Base-by-base conservation (phyloP, 768 basidiomycete species). In the Lactarius quietus region DNA sequence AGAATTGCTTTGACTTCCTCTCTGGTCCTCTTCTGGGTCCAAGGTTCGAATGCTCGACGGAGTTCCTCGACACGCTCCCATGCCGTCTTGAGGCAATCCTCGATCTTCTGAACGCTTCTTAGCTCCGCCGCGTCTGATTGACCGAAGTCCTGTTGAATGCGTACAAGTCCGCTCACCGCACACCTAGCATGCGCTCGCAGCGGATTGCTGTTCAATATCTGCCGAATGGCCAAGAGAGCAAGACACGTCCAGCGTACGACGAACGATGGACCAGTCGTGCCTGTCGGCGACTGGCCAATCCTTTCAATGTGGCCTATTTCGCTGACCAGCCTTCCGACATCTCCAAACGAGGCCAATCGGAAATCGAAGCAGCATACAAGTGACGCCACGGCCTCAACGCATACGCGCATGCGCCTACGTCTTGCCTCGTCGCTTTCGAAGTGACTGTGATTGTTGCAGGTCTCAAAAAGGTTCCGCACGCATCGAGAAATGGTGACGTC, bases 231-330 rank as follows among this genome's bases (percentile, higher is more conserved):
- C 55, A 63, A 4, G 43, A 63, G 43, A 9, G 56, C 35, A 20
- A 63, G 55, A 33, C 62, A 63, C 12, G 62, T 56, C 54, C 61
- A 56, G 31, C 41, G 61, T 3, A 41, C 10, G 33, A 20, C 9
- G 55, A 57, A 56, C 6, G 43, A 36, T n/a, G 9, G 10, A 39
- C 57, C 20, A 0, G 54, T 9, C 1, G 18, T 3, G 26, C 23
- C 18, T 10, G 41, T 35, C 10, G 33, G 23, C 14, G 26, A 6
- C 10, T 59, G 20, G 29, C 14, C 28, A 31, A 41, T 15, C 1
- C 10, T 9, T 36, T 48, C 33, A 4, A 53, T 36, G 18, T 35
- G 17, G 26, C 45, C 62, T 15, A 63, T 23, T 28, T 45, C 62
- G 45, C 56, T 48, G 26, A 63, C 35, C 9, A 57, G 1, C n/a